Evolutionary conservation across 345 rosid species (phyloP), one percentile per base, ranked within the genome.

Genomic region (Salix caprea): DNA sequence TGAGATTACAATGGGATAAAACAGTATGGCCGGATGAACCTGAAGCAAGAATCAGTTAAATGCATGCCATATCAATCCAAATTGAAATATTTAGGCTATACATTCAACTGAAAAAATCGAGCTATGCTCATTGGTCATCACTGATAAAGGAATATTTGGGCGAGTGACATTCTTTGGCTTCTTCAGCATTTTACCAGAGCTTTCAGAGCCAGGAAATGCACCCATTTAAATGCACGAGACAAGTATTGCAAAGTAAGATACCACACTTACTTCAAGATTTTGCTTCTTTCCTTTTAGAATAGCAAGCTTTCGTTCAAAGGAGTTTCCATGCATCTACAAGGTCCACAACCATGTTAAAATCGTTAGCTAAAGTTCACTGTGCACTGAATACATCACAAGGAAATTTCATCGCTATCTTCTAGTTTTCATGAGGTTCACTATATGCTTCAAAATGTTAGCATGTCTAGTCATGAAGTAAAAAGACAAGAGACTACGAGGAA

Each of bases 281-380:
- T 84, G 75, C 40, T 78, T 76, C 72, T 83, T 85, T 74, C 90
- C 94, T 81, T 90, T 91, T 71, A 93, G 76, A 74, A 85, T 75
- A 70, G 97, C 88, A 61, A 94, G 97, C 86, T 90, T 94, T 86
- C 95, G 80, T 82, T 94, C 92, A 86, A 90, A 94, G 46, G 98
- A 94, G 87, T 94, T 94, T 42, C 98, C 97, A 70, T 78, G 91
- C 92, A 90, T 83, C 97, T 91, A 81, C 80, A 83, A 77, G 24
- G 39, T 28, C 67, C 65, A 76, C 67, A 76, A 71, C 54, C 70
- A 42, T 21, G 71, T 65, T 60, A 73, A 65, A 80, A 75, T 24
- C n/a, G 5, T 62, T 37, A 50, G 75, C 73, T 36, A 54, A 54
- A 71, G 28, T 40, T 52, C 26, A 19, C 28, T 52, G 19, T 50